Base-by-base conservation (phyloP, 371 early-diverging fungal species). In the Zancudomyces culisetae region DNA sequence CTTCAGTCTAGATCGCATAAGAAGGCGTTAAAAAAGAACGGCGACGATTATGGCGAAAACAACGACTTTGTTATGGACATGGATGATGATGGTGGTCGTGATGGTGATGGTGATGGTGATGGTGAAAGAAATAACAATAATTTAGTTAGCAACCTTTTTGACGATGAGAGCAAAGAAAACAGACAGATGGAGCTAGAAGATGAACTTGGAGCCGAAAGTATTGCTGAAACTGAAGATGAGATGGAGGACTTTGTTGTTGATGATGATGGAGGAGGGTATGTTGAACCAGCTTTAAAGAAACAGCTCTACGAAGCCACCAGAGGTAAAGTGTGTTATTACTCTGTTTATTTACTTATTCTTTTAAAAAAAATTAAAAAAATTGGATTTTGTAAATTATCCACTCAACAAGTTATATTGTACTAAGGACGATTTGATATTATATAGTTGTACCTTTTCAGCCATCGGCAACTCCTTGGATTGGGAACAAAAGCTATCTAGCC, bases 211-310 rank as follows among this genome's bases (percentile, higher is more conserved):
- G 35, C 35, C 15, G 35, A 35, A 35, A 35, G 35, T n/a, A 55
- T 49, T 13, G 65, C 50, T n/a, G 45, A 48, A 23, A 57, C 53
- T 10, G 58, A 45, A 20, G 56, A 65, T 8, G 70, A 56, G 22
- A 39, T 70, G 27, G 73, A 76, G 41, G 78, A 83, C 52, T 89
- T 89, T 71, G 75, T 89, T 0, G 83, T 79, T 1, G 90, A 90
- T 55, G 92, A 90, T 58, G 89, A 90, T 35, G 35, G 35, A 35
- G 35, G 10, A 35, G 35, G 35, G 35, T 35, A 35, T 35, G 10
- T 35, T 35, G 35, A 35, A 15, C 35, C 35, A 35, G 35, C 35
- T 10, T 35, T 6, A 15, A 35, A 35, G 15, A 35, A 35, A 15
- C 35, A 35, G 35, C 35, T 10, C 6, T 10, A 35, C 35, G 10